Base-by-base conservation (phyloP, 257 asterid genomes). In the Prunella vulgaris region DNA sequence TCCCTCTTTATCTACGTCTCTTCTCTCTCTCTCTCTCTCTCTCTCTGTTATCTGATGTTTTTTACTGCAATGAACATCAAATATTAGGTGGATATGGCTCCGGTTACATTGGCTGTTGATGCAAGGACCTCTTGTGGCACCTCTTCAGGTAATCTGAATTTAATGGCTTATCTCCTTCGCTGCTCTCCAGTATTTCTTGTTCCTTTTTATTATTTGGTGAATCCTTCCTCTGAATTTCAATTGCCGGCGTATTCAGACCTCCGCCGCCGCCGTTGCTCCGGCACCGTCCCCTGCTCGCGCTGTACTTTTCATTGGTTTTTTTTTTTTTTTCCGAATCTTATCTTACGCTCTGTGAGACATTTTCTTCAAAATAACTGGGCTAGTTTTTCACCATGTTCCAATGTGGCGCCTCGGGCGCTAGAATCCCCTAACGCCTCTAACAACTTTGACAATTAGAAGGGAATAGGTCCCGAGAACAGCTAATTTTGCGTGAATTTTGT, bases 41-140 rank as follows among this genome's bases (percentile, higher is more conserved):
- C 53, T 5, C 53, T 46, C 53, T 46, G 21, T n/a, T n/a, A n/a
- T 46, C 10, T 33, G 58, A 14, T 3, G 40, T 18, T 27, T 18
- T 27, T 46, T 6, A 6, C 46, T 56, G 25, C 4, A 8, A 28
- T 60, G 68, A 57, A 20, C 15, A 60, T 68, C 32, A 21, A 53
- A 52, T 18, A 69, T 70, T 59, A 69, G 82, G 77, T 75, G 71
- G 49, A n/a, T 60, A 90, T 90, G 96, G 90, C 87, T 13, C 93
- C 96, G 32, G 25, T 90, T 72, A 77, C 89, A 14, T 74, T 85
- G 74, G 85, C 89, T 72, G 80, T 88, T 75, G 87, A 87, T 74
- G 78, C 76, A 7, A 88, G 80, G 77, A 88, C 61, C 77, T 77
- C 87, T 25, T 73, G 76, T 51, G 69, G 60, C 10, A n/a, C 63